phyloP scores from a whole-genome alignment of 2,329 filamentous ascomycete genomes.

The Verticillium longisporum region DNA sequence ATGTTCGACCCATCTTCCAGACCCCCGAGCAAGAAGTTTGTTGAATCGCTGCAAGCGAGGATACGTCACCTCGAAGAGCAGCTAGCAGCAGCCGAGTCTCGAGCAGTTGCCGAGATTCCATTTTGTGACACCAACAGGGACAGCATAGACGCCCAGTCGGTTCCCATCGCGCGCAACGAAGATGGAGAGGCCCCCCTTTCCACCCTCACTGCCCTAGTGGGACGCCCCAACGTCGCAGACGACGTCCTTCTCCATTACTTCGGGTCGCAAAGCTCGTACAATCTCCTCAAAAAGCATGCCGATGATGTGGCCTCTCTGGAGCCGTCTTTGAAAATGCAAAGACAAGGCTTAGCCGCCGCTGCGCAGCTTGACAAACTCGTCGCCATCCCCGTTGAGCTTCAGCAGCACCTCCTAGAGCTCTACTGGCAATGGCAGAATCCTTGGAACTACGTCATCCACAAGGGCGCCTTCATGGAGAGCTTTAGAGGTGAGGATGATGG shows the following conservation, averaged over 20 bases:
- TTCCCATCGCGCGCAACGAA: neutral
- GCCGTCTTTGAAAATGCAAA: constrained; percentile 4
- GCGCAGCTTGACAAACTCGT: constrained; percentile 7
- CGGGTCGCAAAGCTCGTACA: constrained; percentile 15
- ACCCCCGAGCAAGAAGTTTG: constrained; percentile 17
- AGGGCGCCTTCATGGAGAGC: constrained; percentile 13
- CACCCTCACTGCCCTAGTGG: constrained; percentile 10
- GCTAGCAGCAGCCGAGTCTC: constrained; percentile 3
- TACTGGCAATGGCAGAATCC: constrained; percentile 20
- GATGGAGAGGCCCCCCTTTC: constrained; percentile 8
- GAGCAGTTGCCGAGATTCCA: neutral
- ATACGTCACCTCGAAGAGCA: constrained; percentile 12
- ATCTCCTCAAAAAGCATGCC: constrained; percentile 8
- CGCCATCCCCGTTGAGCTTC: constrained; percentile 12
- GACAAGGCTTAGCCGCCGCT: constrained; percentile 7
- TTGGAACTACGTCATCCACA: constrained; percentile 18
- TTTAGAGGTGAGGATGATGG: constrained; percentile 8
- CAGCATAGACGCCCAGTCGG: neutral
- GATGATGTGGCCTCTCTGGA: neutral
- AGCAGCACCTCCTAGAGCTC: constrained; percentile 16
- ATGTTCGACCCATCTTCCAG: constrained; percentile 1
- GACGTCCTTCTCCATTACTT: constrained; percentile 18
- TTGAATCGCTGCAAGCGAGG: constrained; percentile 13
- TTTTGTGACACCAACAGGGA: neutral
- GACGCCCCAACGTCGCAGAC: constrained; percentile 5